A percentile compares a stretch with the other conserved stretches of the same genome.
These are phyloP conservation scores for Globisporangium abappressorium DNA, from an alignment of 352 stramenopile species.

Conservation along the genomic window DNA sequence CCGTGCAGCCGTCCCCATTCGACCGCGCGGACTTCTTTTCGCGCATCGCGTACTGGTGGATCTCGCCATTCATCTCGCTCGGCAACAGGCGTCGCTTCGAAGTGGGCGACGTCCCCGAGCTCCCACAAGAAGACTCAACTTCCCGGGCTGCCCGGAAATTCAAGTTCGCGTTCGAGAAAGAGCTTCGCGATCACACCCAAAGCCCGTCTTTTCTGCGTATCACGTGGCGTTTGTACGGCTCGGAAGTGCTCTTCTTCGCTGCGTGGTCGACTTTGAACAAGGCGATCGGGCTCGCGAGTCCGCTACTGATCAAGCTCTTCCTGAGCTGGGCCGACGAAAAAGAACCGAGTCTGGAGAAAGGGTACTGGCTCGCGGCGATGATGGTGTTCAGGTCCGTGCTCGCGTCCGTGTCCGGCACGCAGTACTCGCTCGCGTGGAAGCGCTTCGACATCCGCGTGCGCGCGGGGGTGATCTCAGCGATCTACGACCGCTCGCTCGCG, in stretches of 20 bases:
- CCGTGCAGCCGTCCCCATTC: conserved; percentile 30
- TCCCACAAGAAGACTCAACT: conserved; percentile 52
- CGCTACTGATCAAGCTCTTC: conserved; percentile 79
- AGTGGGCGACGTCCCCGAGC: conserved; percentile 49
- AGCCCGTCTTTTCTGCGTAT: conserved; percentile 57
- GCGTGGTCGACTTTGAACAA: conserved; percentile 78
- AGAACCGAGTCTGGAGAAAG: conserved; percentile 32
- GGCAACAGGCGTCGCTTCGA: conserved; percentile 55
- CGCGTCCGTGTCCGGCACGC: conserved; percentile 62
- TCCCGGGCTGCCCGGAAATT: conserved; percentile 41
- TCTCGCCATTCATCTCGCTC: conserved; percentile 60
- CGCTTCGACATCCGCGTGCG: conserved; percentile 74
- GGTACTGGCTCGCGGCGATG: conserved; percentile 53
- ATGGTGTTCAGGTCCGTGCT: conserved; percentile 59
- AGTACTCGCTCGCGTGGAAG: conserved; percentile 76
- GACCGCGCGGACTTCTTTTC: conserved; percentile 54
- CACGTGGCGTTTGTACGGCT: conserved; percentile 45
- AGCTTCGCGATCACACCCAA: conserved; percentile 16
- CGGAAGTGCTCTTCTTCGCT: conserved; percentile 52
- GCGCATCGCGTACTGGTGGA: conserved; percentile 64
- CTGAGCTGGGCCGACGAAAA: conserved; percentile 62
- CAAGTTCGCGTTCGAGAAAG: conserved; percentile 32
- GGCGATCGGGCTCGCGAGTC: conserved; percentile 56
- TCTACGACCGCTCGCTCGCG: conserved; percentile 58
- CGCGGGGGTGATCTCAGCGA: conserved; percentile 62